Evolutionary conservation across 2,329 filamentous ascomycete genomes (phyloP).

Genomic region (Fusarium odoratissimum): DNA sequence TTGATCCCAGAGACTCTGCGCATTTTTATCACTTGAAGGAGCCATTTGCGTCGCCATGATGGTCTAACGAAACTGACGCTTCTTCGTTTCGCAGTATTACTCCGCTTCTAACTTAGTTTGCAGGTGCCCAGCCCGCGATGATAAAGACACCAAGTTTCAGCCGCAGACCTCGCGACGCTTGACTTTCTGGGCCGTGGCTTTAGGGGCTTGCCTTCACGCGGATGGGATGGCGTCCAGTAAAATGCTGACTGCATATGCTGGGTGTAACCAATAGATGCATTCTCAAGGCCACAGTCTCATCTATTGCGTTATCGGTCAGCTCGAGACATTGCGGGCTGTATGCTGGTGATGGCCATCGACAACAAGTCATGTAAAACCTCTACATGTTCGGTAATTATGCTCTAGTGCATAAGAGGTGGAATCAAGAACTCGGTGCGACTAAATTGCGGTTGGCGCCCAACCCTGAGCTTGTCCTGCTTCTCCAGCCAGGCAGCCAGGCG

Average conservation of each 20-base stretch:
- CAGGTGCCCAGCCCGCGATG: background rate
- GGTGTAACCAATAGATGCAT: background rate
- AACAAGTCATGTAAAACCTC: background rate
- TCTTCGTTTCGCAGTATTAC: background rate
- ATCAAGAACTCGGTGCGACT: rapidly evolving
- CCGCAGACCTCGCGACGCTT: background rate
- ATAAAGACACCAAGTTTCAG: background rate
- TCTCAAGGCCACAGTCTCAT: background rate
- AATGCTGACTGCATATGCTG: background rate
- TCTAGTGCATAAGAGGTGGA: background rate
- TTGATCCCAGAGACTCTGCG: background rate
- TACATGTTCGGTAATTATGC: background rate
- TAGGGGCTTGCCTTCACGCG: background rate
- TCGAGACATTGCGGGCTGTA: background rate
- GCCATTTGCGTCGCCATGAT: rapidly evolving
- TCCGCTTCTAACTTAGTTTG: background rate
- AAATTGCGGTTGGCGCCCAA: background rate
- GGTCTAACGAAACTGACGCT: rapidly evolving
- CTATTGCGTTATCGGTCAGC: background rate
- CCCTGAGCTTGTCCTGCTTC: background rate
- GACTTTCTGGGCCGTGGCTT: background rate
- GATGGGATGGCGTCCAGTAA: background rate
- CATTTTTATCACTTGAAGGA: background rate
- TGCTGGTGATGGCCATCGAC: background rate
- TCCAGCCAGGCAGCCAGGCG: background rate